Evolutionary conservation across 768 basidiomycete species (phyloP), one percentile per base, ranked within the genome.

Genomic region (Kwoniella newhampshirensis): DNA sequence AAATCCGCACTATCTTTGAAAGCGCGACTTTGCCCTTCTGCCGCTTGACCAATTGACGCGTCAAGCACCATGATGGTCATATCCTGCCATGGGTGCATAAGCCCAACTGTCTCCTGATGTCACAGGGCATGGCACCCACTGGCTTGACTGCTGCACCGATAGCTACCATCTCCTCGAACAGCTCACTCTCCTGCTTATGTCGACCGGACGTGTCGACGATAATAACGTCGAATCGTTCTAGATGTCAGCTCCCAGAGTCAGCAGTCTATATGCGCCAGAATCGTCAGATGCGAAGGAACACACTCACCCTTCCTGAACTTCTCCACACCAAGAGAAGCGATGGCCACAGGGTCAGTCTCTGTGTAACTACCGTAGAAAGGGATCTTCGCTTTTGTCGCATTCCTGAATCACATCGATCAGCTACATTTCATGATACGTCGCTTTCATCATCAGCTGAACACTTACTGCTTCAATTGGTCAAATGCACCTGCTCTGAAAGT

Each of bases 401-500:
- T 97, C 51, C 71, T 75, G 27, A 6, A 18, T 21, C 13, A 41
- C 40, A 18, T 17, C 23, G n/a, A 30, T 45, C 35, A 60, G 49
- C 23, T 25, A 13, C n/a, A n/a, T 39, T 47, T 23, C 3, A 21
- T 18, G 23, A 17, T 37, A 2, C 6, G 41, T 25, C 20, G 21
- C 7, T 6, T 45, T 20, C 35, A 32, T 51, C 15, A 32, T 13
- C 26, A 21, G 45, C 18, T 11, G 17, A 50, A 21, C 25, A 67
- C 72, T 28, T 35, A 73, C 79, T 99, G 96, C 73, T 96, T 87
- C 11, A 96, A 91, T 77, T 99, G 96, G 78, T 99, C 96, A 78
- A 99, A 99, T 35, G 96, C 96, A 49, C 96, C 96, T 2, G 96
- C 96, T 79, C 96, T 89, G 81, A 99, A 99, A 0, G 96, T 99